Conservation (phyloP, 2,329 filamentous ascomycete genomes). For the Aschersonia sp. region DNA sequence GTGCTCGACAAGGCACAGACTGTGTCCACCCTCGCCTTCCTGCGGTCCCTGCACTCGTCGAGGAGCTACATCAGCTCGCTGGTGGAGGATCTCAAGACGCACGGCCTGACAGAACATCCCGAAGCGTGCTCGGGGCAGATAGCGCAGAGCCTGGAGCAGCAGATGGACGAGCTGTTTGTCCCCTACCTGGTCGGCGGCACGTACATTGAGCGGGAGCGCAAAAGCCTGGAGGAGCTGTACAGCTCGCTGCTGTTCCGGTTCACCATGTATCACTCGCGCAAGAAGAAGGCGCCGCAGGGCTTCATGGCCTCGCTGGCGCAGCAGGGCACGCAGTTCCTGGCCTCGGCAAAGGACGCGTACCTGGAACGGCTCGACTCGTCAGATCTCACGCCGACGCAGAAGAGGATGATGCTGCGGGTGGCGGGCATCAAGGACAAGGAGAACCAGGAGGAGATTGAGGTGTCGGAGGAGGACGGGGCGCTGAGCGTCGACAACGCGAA, state of each 20-base stretch:
- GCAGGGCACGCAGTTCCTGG: slow-evolving; percentile 75
- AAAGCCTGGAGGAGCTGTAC: slow-evolving; percentile 64
- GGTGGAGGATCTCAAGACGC: slow-evolving; percentile 84
- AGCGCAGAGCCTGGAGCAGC: slow-evolving; percentile 57
- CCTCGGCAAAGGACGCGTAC: slow-evolving; percentile 81
- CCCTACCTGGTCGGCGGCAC: slow-evolving; percentile 55
- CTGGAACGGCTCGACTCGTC: slow-evolving; percentile 78
- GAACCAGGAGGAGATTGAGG: slow-evolving; percentile 75
- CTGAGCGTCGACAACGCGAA: slow-evolving; percentile 82
- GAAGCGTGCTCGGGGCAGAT: slow-evolving; percentile 82
- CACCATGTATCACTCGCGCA: slow-evolving; percentile 78
- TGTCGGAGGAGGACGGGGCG: slow-evolving; percentile 77
- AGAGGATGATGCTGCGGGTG: slow-evolving; percentile 77
- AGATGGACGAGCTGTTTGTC: slow-evolving; percentile 64
- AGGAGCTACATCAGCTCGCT: slow-evolving; percentile 75
- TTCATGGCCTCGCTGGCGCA: slow-evolving; percentile 89
- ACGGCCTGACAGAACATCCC: slow-evolving; percentile 89
- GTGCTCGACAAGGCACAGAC: slow-evolving; percentile 88
- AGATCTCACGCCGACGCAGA: slow-evolving; percentile 76
- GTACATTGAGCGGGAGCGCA: slow-evolving; percentile 55
- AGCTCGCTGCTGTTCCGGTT: slow-evolving; percentile 93
- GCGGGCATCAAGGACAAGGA: slow-evolving; percentile 68
- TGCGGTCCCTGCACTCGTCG: slow-evolving; percentile 81
- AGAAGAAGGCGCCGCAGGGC: slow-evolving; percentile 77
- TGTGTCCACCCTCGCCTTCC: slow-evolving; percentile 80